These are phyloP conservation scores for Pestalotiopsis sp. DNA, from an alignment of 2,329 filamentous ascomycete species.

Conservation along the genomic window DNA sequence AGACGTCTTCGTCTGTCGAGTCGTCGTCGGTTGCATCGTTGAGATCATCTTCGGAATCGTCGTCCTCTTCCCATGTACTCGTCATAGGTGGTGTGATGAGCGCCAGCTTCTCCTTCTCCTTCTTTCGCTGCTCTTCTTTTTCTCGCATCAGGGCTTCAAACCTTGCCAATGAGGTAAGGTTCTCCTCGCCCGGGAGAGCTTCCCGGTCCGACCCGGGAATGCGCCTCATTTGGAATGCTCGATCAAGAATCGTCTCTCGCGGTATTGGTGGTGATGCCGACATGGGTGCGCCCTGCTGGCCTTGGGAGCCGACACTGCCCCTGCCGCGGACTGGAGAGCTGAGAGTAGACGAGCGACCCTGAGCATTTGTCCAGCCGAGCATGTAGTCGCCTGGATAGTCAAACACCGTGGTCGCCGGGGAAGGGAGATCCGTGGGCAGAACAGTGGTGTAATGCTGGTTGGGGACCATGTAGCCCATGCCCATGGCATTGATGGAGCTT, in stretches of 20 bases:
- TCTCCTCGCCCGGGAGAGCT: slow-evolving; percentile 57
- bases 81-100: slow-evolving; percentile 39
- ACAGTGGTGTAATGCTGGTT: slow-evolving; percentile 54
- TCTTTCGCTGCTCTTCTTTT: slow-evolving; percentile 53
- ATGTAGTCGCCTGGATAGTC: slow-evolving; percentile 60
- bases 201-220: slow-evolving; percentile 63
- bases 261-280: slow-evolving; percentile 56
- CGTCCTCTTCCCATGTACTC: slow-evolving; percentile 56
- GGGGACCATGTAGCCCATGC: slow-evolving; percentile 41
- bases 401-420: slow-evolving; percentile 54
- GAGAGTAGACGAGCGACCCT: slow-evolving; percentile 61
- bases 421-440: slow-evolving; percentile 58
- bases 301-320: slow-evolving; percentile 57
- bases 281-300: slow-evolving; percentile 40
- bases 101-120: slow-evolving; percentile 37
- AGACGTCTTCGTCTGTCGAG: slow-evolving; percentile 42
- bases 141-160: slow-evolving; percentile 70
- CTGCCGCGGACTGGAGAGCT: slow-evolving; percentile 59
- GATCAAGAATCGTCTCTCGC: slow-evolving; percentile 68
- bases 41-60: slow-evolving; percentile 42
- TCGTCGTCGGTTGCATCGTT: slow-evolving; percentile 42
- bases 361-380: slow-evolving; percentile 63
- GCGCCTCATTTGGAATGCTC: slow-evolving; percentile 65
- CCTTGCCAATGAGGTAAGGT: slow-evolving; percentile 65
- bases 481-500: slow-evolving; percentile 47